Conservation (phyloP, 805 yeast species). For the Ogataea thermomethanolica region DNA sequence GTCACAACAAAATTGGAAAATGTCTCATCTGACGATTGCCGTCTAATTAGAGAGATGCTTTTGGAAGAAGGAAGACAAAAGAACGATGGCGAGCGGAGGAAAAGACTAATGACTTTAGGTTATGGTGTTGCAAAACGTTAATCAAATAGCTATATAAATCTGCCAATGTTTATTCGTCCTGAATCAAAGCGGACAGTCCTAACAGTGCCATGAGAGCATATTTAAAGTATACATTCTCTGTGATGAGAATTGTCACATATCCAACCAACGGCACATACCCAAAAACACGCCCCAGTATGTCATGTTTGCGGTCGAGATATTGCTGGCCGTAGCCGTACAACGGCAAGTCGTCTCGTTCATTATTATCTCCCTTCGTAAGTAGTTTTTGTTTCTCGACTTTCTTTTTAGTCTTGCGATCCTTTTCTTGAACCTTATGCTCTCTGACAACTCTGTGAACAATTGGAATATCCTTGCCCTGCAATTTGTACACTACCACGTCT, state of each 20-base stretch:
- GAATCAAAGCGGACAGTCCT: conserved; percentile 65
- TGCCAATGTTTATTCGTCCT: conserved; percentile 40
- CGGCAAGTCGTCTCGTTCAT: conserved; percentile 85
- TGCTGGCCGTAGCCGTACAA: conserved; percentile 73
- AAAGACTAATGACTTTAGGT: conserved; percentile 25
- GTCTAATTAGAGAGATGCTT: conserved; percentile 19
- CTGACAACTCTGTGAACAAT: conserved; percentile 93
- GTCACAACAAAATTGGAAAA: conserved; percentile 12
- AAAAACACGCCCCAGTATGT: conserved; percentile 87
- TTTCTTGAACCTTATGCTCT: conserved; percentile 55
- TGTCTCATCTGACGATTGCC: conserved; percentile 16
- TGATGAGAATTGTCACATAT: conserved; percentile 83
- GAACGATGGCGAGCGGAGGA: conserved; percentile 13
- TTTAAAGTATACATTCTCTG: conserved; percentile 83
- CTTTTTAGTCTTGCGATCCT: conserved; percentile 14
- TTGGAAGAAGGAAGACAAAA: conserved; percentile 14
- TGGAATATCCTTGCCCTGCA: conserved; percentile 78
- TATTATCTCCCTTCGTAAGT: conserved; percentile 95
- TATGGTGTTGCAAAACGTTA: conserved; percentile 22
- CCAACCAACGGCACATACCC: conserved; percentile 90
- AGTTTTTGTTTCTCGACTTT: conserved; percentile 30
- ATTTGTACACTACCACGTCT: conserved; percentile 90
- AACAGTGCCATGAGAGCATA: conserved; percentile 71
- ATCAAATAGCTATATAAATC: background rate
- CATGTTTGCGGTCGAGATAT: conserved; percentile 72